A percentile compares a stretch with the other conserved stretches of the same genome.
Evolutionary conservation across 352 stramenopile species (phyloP).

Genomic region (Globisporangium echinulatum): DNA sequence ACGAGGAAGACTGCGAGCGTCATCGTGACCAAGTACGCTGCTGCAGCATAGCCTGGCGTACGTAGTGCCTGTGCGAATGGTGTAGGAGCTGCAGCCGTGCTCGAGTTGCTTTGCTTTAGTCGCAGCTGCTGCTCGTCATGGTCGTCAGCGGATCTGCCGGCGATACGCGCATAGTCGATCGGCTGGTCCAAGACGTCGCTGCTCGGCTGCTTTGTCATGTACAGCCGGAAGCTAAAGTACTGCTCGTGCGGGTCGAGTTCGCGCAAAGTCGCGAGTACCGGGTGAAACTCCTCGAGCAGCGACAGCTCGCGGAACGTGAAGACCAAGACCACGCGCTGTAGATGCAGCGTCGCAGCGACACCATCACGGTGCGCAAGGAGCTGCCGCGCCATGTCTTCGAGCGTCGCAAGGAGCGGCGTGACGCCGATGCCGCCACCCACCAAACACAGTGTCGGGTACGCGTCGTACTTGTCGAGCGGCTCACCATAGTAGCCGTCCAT

Average conservation of each 20-base stretch:
- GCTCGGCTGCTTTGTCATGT: slow-evolving; percentile 13
- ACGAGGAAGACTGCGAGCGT: slow-evolving; percentile 15
- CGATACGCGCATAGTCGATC: slow-evolving; percentile 7
- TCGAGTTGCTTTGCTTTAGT: neutral
- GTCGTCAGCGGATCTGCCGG: neutral
- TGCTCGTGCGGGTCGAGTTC: slow-evolving; percentile 14
- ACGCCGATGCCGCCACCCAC: slow-evolving; percentile 31
- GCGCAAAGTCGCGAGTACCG: slow-evolving; percentile 12
- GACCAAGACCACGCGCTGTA: slow-evolving; percentile 15
- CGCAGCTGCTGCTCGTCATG: no score
- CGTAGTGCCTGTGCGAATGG: slow-evolving; percentile 22
- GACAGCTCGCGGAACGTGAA: slow-evolving; percentile 22
- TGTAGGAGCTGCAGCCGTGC: neutral
- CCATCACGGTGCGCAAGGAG: neutral
- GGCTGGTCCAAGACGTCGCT: slow-evolving; percentile 12
- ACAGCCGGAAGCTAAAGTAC: slow-evolving; percentile 14
- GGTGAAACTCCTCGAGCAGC: slow-evolving; percentile 16
- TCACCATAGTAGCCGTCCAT: slow-evolving; percentile 38
- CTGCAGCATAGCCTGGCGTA: slow-evolving; percentile 1
- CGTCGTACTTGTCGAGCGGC: slow-evolving; percentile 24
- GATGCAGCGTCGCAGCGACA: neutral
- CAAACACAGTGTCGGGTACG: slow-evolving; percentile 29
- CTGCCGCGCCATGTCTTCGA: slow-evolving; percentile 21
- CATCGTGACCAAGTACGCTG: slow-evolving; percentile 15
- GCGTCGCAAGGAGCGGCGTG: slow-evolving; percentile 27